Conservation (phyloP, 2,329 filamentous ascomycete genomes). For the Diaporthe sp. region DNA sequence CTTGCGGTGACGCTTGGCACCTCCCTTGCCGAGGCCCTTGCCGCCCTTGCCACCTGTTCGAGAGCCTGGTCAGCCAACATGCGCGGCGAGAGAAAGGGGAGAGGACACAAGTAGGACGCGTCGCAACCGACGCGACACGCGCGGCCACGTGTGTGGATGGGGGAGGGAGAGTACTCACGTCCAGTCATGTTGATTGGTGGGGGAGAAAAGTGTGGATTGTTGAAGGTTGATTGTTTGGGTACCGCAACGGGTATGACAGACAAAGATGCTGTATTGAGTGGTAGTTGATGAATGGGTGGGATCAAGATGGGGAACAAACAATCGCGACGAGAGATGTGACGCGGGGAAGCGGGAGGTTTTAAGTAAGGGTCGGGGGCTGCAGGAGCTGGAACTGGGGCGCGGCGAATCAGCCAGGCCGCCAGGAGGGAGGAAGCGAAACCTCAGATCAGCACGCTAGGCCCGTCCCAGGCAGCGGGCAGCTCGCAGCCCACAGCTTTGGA, state of each 20-base stretch:
- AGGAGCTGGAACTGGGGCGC: constrained; percentile 28
- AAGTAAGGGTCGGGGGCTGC: constrained; percentile 38
- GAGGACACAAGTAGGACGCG: background rate
- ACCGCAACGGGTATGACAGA: constrained; percentile 19
- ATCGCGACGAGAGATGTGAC: constrained; percentile 38
- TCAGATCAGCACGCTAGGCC: constrained; percentile 37
- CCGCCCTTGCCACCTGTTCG: constrained; percentile 88
- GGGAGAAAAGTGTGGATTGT: constrained; percentile 40
- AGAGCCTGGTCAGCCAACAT: constrained; percentile 18
- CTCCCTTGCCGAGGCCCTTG: constrained; percentile 98
- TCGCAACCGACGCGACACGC: background rate
- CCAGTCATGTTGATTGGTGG: constrained; percentile 51
- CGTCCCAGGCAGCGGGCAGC: constrained; percentile 8
- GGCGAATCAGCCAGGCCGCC: constrained; percentile 34
- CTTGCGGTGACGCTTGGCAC: constrained; percentile 99
- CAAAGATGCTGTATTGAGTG: constrained; percentile 37
- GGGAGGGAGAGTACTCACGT: constrained; percentile 48
- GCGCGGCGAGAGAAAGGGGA: too few relatives aligned
- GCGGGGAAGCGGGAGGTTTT: constrained; percentile 40
- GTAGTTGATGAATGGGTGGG: constrained; percentile 44
- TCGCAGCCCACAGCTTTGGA: background rate
- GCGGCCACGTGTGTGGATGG: background rate
- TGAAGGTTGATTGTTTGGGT: constrained; percentile 32
- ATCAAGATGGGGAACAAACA: constrained; percentile 37
- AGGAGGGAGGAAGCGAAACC: constrained; percentile 2